Base-by-base conservation (phyloP, 2,329 filamentous ascomycete species). In the Cordyceps sp. region DNA sequence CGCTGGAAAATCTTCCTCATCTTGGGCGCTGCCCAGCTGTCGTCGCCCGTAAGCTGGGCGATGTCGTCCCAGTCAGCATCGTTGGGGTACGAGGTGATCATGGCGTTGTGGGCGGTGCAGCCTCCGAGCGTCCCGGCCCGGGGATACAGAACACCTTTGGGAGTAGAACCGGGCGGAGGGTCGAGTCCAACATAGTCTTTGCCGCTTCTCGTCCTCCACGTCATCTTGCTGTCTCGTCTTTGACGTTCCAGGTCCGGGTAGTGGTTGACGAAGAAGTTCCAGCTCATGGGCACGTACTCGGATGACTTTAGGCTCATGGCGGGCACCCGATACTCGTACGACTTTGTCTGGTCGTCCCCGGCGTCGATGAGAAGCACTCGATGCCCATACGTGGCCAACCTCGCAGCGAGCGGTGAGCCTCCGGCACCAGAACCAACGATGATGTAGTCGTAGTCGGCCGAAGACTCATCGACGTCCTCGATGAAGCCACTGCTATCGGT, bases 201-300 rank as follows among this genome's bases (percentile, higher is more conserved):
- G 12, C 67, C 68, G 29, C 63, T 49, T 0, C 62, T 54, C 0
- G 64, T 66, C 6, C 59, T 44, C 44, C 72, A 77, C 1, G 64
- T 64, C 30, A 67, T 66, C 55, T 78, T 77, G 41, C 54, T 64
- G 45, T 78, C 69, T 32, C 57, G 54, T 15, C 61, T 55, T 38
- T 72, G 65, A 23, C 64, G 57, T 16, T 52, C 47, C 26, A 66
- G 50, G 36, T 74, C 61, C 5, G 59, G 54, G 42, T 74, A 77
- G 47, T 77, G 72, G 29, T 61, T 61, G n/a, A 75, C 67, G 39
- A 66, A 78, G 50, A 69, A 77, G 46, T 73, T 65, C 73, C 72
- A 78, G 29, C 59, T 53, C 40, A 73, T 59, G n/a, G 60, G 58
- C 17, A 57, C 55, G 36, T 73, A 65, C 41, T 75, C 66, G 10